Percentiles rank a stretch among this genome's conserved stretches.
Conservation (phyloP, 2,329 filamentous ascomycete species). For the Pseudogymnoascus destructans region DNA sequence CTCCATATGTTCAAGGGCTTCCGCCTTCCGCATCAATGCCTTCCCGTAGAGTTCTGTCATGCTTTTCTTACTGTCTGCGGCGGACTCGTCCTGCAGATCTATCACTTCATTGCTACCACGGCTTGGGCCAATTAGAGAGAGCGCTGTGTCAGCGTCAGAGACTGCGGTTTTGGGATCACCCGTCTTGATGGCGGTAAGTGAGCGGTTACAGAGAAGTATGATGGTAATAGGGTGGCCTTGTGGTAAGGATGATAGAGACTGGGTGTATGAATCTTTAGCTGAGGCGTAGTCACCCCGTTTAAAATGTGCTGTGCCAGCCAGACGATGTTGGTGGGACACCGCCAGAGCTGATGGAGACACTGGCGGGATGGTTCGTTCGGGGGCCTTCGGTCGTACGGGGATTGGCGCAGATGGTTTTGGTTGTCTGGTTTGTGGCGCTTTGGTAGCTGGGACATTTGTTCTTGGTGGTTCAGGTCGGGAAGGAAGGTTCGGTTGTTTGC, state of each 20-base stretch:
- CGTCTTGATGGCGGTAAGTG: conserved; percentile 79
- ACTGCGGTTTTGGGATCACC: conserved; percentile 84
- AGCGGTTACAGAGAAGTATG: conserved; percentile 81
- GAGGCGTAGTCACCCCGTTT: conserved; percentile 86
- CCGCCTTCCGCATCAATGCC: conserved; percentile 84
- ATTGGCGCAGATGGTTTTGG: conserved; percentile 33
- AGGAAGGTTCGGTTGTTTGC: not conserved
- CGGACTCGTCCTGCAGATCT: conserved; percentile 45
- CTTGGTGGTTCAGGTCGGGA: conserved; percentile 23
- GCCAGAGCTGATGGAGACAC: conserved; percentile 58
- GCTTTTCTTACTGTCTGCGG: conserved; percentile 54
- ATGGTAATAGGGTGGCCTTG: conserved; percentile 70
- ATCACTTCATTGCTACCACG: conserved; percentile 74
- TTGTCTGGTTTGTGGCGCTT: conserved; percentile 29
- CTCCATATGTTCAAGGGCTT: conserved; percentile 91
- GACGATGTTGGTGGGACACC: conserved; percentile 64
- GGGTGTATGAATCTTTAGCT: conserved; percentile 71
- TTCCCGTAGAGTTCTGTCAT: conserved; percentile 94
- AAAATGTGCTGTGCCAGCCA: conserved; percentile 75
- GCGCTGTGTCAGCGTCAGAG: conserved; percentile 66
- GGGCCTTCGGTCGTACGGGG: conserved; percentile 33
- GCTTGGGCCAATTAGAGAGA: conserved; percentile 65
- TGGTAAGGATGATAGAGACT: conserved; percentile 63
- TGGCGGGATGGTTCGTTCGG: conserved; percentile 41
- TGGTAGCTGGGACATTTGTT: conserved; percentile 25